Percentiles rank a stretch among this genome's conserved stretches.
Evolutionary conservation across 179 eudicot genomes (phyloP).

Genomic region (Heliamphora pulchella): DNA sequence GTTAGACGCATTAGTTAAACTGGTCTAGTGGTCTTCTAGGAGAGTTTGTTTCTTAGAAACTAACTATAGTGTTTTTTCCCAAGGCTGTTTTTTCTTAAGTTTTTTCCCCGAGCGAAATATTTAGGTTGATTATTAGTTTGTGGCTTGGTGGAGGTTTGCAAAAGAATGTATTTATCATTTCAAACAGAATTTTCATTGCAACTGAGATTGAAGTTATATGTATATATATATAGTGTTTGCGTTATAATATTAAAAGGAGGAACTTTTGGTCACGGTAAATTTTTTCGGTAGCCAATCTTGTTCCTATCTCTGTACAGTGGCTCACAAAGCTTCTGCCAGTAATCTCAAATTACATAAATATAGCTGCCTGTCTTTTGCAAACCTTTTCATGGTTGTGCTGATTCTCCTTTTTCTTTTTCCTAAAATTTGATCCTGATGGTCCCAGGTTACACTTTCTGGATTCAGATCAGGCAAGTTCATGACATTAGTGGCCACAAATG

Average conservation of each 20-base stretch:
- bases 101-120: background rate
- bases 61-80: background rate
- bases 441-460: conserved; percentile 70
- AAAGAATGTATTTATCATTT: background rate
- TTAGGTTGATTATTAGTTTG: background rate
- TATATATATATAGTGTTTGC: background rate
- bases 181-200: background rate
- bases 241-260: background rate
- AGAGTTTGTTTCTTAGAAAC: background rate
- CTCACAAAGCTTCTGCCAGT: background rate
- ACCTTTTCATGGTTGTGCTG: background rate
- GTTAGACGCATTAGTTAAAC: background rate
- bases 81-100: background rate
- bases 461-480: conserved; percentile 83
- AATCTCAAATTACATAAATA: background rate
- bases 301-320: background rate
- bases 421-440: conserved; percentile 12
- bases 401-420: background rate
- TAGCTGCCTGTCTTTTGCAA: background rate
- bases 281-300: background rate
- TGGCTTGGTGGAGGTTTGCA: too few relatives aligned
- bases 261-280: background rate
- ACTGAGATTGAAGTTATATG: background rate
- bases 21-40: background rate
- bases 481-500: conserved; percentile 86